A percentile compares a stretch with the other conserved stretches of the same genome.
Conservation (phyloP, 345 rosid genomes). For the Syzygium oleosum region DNA sequence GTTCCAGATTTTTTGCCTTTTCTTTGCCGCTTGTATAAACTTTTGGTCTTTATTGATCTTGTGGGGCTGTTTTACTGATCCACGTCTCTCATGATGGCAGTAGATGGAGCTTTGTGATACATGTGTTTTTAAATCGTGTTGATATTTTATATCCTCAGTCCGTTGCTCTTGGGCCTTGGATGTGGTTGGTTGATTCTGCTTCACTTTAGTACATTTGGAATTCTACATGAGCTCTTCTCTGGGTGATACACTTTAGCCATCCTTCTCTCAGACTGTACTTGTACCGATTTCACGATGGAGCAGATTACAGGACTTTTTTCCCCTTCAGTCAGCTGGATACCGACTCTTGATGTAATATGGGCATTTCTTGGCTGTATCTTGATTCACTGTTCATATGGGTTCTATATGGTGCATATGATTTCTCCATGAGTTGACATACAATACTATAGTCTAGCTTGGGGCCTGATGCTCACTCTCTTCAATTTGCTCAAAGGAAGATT, state of each 20-base stretch:
- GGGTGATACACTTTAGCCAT: not conserved
- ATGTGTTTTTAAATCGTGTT: not conserved
- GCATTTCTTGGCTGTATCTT: not conserved
- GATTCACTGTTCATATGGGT: not conserved
- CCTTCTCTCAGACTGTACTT: not conserved
- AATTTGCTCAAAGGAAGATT: not conserved
- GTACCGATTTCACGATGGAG: not conserved
- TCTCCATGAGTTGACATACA: not conserved
- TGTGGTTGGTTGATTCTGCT: not conserved
- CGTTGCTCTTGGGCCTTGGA: not conserved
- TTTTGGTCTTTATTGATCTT: not conserved
- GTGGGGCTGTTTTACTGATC: not conserved
- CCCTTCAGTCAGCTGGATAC: not conserved
- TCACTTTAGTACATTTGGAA: not conserved
- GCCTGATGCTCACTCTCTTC: not conserved
- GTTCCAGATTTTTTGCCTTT: not conserved
- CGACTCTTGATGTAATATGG: not conserved
- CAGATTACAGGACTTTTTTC: not conserved
- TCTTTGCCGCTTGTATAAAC: not conserved
- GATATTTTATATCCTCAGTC: not conserved
- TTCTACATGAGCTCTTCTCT: not conserved
- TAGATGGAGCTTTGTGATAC: not conserved
- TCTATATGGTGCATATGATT: not conserved
- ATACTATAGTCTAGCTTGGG: not conserved
- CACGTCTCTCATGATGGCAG: not conserved